Percentiles rank a stretch among this genome's conserved stretches.
Conservation (phyloP, 2,329 filamentous ascomycete species). For the Hypoxylon sp. region DNA sequence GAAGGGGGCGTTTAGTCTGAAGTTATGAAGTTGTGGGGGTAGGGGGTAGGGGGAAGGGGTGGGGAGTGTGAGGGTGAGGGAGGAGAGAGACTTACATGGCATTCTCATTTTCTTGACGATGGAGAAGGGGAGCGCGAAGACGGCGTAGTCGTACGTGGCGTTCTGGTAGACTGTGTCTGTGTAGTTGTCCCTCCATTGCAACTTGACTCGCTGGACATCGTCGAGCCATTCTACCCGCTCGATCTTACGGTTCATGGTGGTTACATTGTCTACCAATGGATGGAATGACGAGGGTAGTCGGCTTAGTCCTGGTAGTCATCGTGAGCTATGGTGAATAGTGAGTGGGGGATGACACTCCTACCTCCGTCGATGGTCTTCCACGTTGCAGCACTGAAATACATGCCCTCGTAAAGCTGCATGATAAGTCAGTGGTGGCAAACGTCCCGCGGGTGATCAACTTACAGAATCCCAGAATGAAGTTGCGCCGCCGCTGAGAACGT, state of each 20-base stretch:
- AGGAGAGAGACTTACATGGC: slow-evolving; percentile 49
- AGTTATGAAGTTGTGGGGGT: slow-evolving; percentile 58
- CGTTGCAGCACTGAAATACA: slow-evolving; percentile 70
- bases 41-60: slow-evolving; percentile 47
- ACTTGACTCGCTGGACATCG: slow-evolving; percentile 64
- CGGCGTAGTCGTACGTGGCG: slow-evolving; percentile 73
- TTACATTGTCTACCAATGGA: slow-evolving; percentile 69
- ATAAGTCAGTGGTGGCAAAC: slow-evolving; percentile 4
- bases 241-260: slow-evolving; percentile 69
- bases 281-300: slow-evolving; percentile 73
- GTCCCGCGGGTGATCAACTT: slow-evolving; percentile 13
- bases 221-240: slow-evolving; percentile 68
- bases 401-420: slow-evolving; percentile 62
- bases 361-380: slow-evolving; percentile 75
- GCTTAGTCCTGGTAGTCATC: slow-evolving; percentile 54
- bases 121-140: slow-evolving; percentile 75
- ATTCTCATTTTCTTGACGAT: slow-evolving; percentile 73
- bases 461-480: slow-evolving; percentile 62
- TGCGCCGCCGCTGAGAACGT: slow-evolving; percentile 60
- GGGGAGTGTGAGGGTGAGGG: no score
- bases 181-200: slow-evolving; percentile 67
- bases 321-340: slow-evolving; percentile 1
- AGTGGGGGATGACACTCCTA: slow-evolving; percentile 11
- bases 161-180: slow-evolving; percentile 58
- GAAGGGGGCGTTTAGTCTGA: slow-evolving; percentile 32